Conservation (phyloP, 2,329 filamentous ascomycete species). For the Venturia aucupariae region DNA sequence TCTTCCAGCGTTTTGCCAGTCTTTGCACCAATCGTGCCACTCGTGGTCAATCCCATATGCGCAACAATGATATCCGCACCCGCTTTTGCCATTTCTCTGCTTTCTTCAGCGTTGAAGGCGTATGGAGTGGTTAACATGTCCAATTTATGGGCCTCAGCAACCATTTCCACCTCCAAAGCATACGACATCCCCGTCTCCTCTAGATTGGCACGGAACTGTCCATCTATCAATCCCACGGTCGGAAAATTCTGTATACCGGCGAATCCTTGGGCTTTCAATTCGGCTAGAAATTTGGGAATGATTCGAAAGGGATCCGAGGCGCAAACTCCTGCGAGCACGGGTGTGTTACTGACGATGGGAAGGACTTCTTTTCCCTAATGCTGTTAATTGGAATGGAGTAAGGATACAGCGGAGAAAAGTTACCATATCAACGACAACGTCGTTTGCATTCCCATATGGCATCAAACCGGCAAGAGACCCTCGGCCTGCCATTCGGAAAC, state of each 20-base stretch:
- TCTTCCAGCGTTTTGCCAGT: conserved; percentile 55
- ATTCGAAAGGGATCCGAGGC: conserved; percentile 60
- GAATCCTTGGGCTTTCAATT: conserved; percentile 55
- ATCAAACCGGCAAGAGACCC: conserved; percentile 61
- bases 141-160: conserved; percentile 48
- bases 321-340: conserved; percentile 62
- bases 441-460: conserved; percentile 63
- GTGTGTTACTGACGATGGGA: conserved; percentile 52
- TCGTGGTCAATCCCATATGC: conserved; percentile 59
- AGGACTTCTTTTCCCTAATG: conserved; percentile 54
- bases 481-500: conserved; percentile 63
- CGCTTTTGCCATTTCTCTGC: conserved; percentile 50
- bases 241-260: conserved; percentile 66
- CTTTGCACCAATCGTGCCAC: conserved; percentile 54
- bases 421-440: conserved; percentile 61
- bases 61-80: conserved; percentile 60
- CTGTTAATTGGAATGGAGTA: conserved; percentile 6
- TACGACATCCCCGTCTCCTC: conserved; percentile 68
- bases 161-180: conserved; percentile 56
- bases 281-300: conserved; percentile 50
- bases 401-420: not conserved
- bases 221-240: conserved; percentile 62
- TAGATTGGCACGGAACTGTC: conserved; percentile 55
- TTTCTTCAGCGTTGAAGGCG: conserved; percentile 56
- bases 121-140: conserved; percentile 61